Evolutionary conservation across 2,329 filamentous ascomycete genomes (phyloP).

Genomic region (Claviceps spartinae): DNA sequence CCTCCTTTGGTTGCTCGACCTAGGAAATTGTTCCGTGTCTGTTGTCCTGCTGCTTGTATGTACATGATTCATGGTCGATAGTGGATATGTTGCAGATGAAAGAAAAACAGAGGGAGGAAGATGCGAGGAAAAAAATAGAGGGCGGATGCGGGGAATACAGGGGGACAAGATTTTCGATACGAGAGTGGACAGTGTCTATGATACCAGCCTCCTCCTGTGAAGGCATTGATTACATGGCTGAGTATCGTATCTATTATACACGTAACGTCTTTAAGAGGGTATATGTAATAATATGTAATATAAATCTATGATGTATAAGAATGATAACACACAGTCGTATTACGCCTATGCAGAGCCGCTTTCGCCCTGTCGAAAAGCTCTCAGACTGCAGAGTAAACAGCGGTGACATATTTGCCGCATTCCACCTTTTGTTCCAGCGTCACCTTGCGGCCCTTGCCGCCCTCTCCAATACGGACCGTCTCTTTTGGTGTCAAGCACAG

Average conservation of each 20-base stretch:
- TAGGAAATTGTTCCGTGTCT: background rate
- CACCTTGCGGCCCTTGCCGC: constrained; percentile 50
- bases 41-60: background rate
- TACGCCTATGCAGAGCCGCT: no score
- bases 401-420: constrained; percentile 71
- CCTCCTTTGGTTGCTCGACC: background rate
- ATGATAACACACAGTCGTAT: no score
- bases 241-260: background rate
- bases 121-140: no score
- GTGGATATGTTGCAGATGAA: no score
- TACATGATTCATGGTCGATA: background rate
- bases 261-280: no score
- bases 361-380: no score
- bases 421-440: constrained; percentile 77
- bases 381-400: constrained; percentile 59
- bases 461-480: constrained; percentile 49
- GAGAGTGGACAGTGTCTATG: background rate
- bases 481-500: constrained; percentile 70
- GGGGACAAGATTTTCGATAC: background rate
- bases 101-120: no score
- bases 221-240: background rate
- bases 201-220: background rate
- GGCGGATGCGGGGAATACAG: no score
- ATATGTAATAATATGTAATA: no score
- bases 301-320: no score